Evolutionary conservation across 2,329 filamentous ascomycete genomes (phyloP), one percentile per base, ranked within the genome.

Genomic region (Westerdykella ornata): DNA sequence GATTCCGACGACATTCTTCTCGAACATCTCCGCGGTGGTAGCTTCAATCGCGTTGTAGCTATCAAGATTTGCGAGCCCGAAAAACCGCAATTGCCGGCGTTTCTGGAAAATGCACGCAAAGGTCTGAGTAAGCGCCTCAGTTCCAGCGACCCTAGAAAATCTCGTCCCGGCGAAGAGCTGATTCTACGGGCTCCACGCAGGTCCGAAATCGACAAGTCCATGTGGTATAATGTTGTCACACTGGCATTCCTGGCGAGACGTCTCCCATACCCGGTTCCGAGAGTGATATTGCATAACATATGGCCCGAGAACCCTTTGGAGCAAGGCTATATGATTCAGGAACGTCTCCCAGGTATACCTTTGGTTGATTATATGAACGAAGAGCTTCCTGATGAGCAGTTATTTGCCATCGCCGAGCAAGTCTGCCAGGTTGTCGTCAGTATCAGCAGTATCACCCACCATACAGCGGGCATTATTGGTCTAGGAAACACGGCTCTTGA

Each of bases 21-120:
- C 26, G 35, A 51, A 16, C 47, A 43, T 7, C 17, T 51, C 13
- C 20, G 41, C 30, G 51, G 51, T 2, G 51, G 51, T 2, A 38
- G 35, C 22, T 49, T 35, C 37, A 54, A 54, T 31, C 41, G 43
- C 12, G 42, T 54, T 19, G 51, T 45, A 11, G 34, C 39, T 15
- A 46, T 53, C n/a, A 39, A 35, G 12, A 17, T 46, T 11, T 26
- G 22, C 22, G 12, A 19, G 7, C 17, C 32, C 2, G 35, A 37
- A 26, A 13, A 14, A 16, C 15, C 15, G 3, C 11, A 3, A 29
- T 5, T n/a, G 9, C 17, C 18, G 14, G 22, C 42, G 9, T 15
- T 20, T 18, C 11, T 15, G 2, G 16, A 32, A 19, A 33, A 42
- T 37, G 32, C 32, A 3, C 29, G 26, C 5, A n/a, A 28, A 19